phyloP scores from a whole-genome alignment of 148 eudicot species.

The Silene conica region DNA sequence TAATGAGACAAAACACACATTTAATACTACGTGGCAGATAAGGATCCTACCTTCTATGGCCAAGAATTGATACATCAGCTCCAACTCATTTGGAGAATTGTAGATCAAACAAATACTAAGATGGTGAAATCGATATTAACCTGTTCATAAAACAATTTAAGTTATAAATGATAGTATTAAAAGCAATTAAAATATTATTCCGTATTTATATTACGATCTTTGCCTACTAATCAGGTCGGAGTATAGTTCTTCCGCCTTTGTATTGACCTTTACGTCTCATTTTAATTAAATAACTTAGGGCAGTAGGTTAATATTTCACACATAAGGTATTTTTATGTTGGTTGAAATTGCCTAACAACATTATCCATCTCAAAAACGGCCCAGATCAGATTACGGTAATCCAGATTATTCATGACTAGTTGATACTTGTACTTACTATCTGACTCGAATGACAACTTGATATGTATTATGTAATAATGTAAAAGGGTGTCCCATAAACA shows the following conservation, averaged over 20 bases:
- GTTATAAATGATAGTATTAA: too few relatives aligned
- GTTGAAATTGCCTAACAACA: background rate
- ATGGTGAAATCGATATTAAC: too few relatives aligned
- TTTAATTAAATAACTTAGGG: too few relatives aligned
- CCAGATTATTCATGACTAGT: background rate
- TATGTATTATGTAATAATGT: too few relatives aligned
- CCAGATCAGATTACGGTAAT: background rate
- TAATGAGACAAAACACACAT: conserved; percentile 24
- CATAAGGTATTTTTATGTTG: too few relatives aligned
- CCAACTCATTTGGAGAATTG: conserved; percentile 9
- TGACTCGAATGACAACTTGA: background rate
- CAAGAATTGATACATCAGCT: conserved; percentile 23
- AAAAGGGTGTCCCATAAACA: background rate
- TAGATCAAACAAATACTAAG: background rate
- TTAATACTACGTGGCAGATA: conserved; percentile 46
- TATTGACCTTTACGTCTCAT: background rate
- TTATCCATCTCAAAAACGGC: background rate
- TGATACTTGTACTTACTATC: background rate
- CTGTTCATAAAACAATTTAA: background rate
- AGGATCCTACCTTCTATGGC: conserved; percentile 29
- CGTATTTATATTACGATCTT: too few relatives aligned
- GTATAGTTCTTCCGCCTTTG: background rate
- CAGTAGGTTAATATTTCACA: too few relatives aligned
- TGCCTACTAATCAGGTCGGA: too few relatives aligned
- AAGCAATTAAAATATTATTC: background rate